Evolutionary conservation across 2,329 filamentous ascomycete species (phyloP).

Genomic region (Diaporthe humulicola): DNA sequence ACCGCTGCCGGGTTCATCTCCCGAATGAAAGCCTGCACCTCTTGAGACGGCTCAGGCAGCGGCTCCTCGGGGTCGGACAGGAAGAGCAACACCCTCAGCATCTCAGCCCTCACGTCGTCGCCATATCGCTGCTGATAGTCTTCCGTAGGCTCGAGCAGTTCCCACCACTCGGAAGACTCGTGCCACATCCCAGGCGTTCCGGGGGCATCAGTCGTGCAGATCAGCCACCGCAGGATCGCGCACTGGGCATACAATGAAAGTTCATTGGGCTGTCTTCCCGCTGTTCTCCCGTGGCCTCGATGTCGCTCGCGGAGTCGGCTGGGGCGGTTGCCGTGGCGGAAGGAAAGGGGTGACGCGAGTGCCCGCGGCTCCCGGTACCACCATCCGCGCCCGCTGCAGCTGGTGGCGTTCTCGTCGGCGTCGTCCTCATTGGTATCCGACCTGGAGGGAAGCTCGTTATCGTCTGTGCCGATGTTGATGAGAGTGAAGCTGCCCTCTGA

Average conservation of each 20-base stretch:
- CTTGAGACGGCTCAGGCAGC: background rate
- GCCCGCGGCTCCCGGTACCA: no score
- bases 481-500: background rate
- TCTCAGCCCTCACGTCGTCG: background rate
- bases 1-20: background rate
- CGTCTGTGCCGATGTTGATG: background rate
- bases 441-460: background rate
- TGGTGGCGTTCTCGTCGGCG: background rate
- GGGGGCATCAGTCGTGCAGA: background rate
- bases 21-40: background rate
- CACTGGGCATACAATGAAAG: background rate
- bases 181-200: background rate
- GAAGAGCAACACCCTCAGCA: background rate
- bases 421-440: background rate
- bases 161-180: background rate
- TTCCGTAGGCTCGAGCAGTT: background rate
- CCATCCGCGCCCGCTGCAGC: background rate
- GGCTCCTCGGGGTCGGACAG: background rate
- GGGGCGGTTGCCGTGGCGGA: background rate
- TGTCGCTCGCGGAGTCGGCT: background rate
- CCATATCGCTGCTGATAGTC: background rate
- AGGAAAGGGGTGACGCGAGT: no score
- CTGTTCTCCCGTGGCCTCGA: fast-evolving
- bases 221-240: background rate
- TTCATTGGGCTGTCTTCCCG: background rate